Evolutionary conservation across 2,329 filamentous ascomycete genomes (phyloP).

Genomic region (Pseudogymnoascus sp.): DNA sequence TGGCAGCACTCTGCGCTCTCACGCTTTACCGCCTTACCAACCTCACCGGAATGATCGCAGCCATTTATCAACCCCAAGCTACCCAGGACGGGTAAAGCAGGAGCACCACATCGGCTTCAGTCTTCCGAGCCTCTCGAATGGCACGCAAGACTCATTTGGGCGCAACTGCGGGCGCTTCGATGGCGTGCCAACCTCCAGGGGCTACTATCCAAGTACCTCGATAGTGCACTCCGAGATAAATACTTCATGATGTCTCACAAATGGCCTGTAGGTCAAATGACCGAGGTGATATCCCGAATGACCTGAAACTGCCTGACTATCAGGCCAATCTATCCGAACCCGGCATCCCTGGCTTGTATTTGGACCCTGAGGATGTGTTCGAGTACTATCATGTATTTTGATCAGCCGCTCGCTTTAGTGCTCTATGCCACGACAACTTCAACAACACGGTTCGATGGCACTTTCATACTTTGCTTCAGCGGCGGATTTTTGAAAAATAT

Average conservation of each 20-base stretch:
- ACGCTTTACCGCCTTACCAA: slow-evolving; percentile 10
- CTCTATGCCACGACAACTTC: not conserved
- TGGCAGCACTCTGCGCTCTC: slow-evolving; percentile 8
- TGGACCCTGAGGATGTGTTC: not conserved
- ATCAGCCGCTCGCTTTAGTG: not conserved
- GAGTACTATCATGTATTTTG: not conserved
- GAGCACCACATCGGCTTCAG: slow-evolving; percentile 22
- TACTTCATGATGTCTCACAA: slow-evolving; percentile 16
- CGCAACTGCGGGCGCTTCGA: slow-evolving; percentile 29
- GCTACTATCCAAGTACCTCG: slow-evolving; percentile 26
- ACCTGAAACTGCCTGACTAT: not conserved
- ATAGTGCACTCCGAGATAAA: slow-evolving; percentile 26
- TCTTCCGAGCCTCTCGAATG: slow-evolving; percentile 22
- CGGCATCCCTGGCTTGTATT: not conserved
- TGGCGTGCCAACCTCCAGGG: slow-evolving; percentile 22
- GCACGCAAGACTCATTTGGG: slow-evolving; percentile 17
- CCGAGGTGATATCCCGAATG: not conserved
- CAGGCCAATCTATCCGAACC: not conserved
- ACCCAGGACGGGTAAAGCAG: slow-evolving; percentile 25
- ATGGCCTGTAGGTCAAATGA: not conserved
- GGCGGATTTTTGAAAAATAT: slow-evolving; percentile 5
- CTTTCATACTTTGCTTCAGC: slow-evolving; percentile 2
- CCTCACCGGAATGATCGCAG: slow-evolving; percentile 17
- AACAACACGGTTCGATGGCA: not conserved
- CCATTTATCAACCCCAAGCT: slow-evolving; percentile 19